A percentile compares a stretch with the other conserved stretches of the same genome.
These are phyloP conservation scores for Biscogniauxia marginata DNA, from an alignment of 2,329 filamentous ascomycete species.

Conservation along the genomic window DNA sequence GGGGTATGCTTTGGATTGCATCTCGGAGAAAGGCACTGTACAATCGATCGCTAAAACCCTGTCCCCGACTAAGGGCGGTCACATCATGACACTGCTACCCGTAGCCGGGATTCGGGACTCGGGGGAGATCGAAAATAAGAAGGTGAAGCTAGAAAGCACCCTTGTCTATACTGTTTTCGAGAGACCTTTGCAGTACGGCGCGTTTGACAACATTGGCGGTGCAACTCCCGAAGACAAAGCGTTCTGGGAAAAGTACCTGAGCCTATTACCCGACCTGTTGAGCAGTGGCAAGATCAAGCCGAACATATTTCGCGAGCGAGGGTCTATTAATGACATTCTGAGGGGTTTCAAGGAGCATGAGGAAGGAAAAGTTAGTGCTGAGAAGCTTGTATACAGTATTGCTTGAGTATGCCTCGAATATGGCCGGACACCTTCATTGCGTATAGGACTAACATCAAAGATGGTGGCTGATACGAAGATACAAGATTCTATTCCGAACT, in stretches of 20 bases:
- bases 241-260: slow-evolving; percentile 34
- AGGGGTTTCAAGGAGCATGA: slow-evolving; percentile 29
- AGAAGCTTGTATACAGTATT: slow-evolving; percentile 36
- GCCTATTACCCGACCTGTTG: slow-evolving; percentile 27
- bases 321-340: slow-evolving; percentile 28
- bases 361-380: slow-evolving; percentile 30
- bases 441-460: too few species aligned
- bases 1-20: slow-evolving; percentile 30
- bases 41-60: slow-evolving; percentile 23
- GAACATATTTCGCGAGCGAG: slow-evolving; percentile 28
- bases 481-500: too few species aligned
- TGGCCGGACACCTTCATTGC: too few species aligned
- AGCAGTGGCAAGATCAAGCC: slow-evolving; percentile 31
- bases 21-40: slow-evolving; percentile 27
- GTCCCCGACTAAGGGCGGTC: slow-evolving; percentile 32
- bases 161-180: slow-evolving; percentile 34
- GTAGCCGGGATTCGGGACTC: slow-evolving; percentile 18
- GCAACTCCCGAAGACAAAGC: slow-evolving; percentile 31
- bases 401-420: too few species aligned
- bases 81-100: slow-evolving; percentile 25
- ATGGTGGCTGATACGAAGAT: too few species aligned
- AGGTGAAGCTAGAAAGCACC: slow-evolving; percentile 32
- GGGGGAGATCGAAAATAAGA: slow-evolving; percentile 22
- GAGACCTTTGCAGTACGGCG: slow-evolving; percentile 20
- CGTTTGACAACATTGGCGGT: slow-evolving; percentile 29